These are phyloP conservation scores for Agaricus sinodeliciosus DNA, from an alignment of 768 basidiomycete species.

Conservation along the genomic window DNA sequence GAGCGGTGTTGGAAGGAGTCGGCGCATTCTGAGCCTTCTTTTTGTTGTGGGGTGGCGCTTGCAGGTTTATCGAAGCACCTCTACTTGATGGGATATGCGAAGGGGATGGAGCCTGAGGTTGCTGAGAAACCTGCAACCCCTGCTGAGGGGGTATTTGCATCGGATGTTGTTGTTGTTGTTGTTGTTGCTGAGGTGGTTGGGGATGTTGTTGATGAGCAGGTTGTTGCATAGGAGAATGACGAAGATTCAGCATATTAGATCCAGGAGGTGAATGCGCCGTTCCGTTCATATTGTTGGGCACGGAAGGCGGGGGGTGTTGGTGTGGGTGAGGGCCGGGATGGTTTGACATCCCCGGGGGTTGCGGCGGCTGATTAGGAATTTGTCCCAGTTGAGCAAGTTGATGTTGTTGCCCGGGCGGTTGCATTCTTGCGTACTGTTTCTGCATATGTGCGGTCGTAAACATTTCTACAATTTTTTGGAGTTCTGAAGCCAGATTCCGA, in stretches of 20 bases:
- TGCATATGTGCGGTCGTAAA: conserved; percentile 13
- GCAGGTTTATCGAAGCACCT: conserved; percentile 1
- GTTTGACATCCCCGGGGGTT: not conserved
- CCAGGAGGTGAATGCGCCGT: conserved; percentile 10
- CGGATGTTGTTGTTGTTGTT: conserved; percentile 12
- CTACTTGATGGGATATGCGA: conserved; percentile 1
- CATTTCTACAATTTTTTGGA: conserved; percentile 31
- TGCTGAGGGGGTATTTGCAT: conserved; percentile 15
- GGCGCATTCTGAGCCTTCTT: conserved; percentile 3
- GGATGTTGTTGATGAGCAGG: conserved; percentile 17
- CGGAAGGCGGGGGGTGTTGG: conserved; percentile 5
- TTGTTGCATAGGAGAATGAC: conserved; percentile 2
- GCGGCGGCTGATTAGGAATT: conserved; percentile 3
- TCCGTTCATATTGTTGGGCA: conserved; percentile 11
- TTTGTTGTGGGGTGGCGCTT: conserved; percentile 2
- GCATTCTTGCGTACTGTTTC: conserved; percentile 12
- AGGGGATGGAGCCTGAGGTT: conserved; percentile 14
- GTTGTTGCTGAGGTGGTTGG: conserved; percentile 16
- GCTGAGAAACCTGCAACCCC: conserved; percentile 16
- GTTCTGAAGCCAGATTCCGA: conserved; percentile 37
- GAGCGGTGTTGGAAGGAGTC: conserved; percentile 7
- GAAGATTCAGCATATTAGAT: conserved; percentile 2
- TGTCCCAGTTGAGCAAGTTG: conserved; percentile 9
- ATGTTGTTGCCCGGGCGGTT: conserved; percentile 13
- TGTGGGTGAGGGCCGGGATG: conserved; percentile 1